A percentile compares a stretch with the other conserved stretches of the same genome.
Evolutionary conservation across 805 yeast species (phyloP).

Genomic region (Saccharomyces cerevisiae): DNA sequence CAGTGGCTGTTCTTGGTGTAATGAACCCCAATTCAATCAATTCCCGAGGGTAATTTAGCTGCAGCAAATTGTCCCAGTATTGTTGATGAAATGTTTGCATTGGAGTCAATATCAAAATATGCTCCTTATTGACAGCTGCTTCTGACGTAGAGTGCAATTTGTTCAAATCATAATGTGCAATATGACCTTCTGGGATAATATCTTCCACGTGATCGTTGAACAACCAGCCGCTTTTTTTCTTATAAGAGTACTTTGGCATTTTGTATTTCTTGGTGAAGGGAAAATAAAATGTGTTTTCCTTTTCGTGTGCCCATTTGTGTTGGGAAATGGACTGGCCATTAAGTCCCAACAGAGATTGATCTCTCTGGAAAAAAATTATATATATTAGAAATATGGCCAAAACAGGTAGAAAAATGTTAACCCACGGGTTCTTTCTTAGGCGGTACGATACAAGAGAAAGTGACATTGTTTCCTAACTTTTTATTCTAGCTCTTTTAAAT

Average conservation of each 20-base stretch:
- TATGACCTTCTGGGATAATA: constrained; percentile 60
- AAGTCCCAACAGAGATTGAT: constrained; percentile 19
- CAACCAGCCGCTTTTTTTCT: constrained; percentile 31
- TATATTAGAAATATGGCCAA: constrained; percentile 15
- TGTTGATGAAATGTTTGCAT: constrained; percentile 76
- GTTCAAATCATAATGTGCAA: constrained; percentile 79
- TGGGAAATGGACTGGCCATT: constrained; percentile 18
- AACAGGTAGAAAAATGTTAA: constrained; percentile 19
- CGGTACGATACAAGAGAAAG: constrained; percentile 19
- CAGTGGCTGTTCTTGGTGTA: constrained; percentile 73
- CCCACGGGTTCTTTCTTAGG: constrained; percentile 23
- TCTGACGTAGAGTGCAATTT: constrained; percentile 60
- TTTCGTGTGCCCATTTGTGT: constrained; percentile 32
- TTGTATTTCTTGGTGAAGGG: constrained; percentile 28
- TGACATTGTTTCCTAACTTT: constrained; percentile 7
- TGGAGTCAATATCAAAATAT: constrained; percentile 81
- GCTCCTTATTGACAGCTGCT: constrained; percentile 70
- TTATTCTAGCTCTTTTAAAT: not conserved
- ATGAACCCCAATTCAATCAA: constrained; percentile 86
- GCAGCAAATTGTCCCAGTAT: constrained; percentile 80
- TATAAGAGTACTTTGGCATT: constrained; percentile 42
- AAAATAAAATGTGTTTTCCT: constrained; percentile 29
- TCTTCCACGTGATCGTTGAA: constrained; percentile 46
- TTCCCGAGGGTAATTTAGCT: constrained; percentile 73
- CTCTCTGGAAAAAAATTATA: constrained; percentile 16